Base-by-base conservation (phyloP, 306 rosid species). In the Medicago ruthenica region DNA sequence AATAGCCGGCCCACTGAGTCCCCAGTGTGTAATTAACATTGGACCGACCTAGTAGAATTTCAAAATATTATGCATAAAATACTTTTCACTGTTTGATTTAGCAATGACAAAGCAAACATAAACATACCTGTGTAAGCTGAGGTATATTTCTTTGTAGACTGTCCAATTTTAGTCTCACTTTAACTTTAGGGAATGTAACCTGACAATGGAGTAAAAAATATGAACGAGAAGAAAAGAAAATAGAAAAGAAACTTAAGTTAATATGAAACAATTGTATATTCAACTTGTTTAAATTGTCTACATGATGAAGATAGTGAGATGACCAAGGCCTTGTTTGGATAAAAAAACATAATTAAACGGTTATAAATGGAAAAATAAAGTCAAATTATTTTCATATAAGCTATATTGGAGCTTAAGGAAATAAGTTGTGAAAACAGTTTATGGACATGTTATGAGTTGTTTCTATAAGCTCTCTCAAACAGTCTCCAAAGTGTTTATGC, bases 21-120 rank as follows among this genome's bases (percentile, higher is more conserved):
- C 98, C 98, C 97, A 90, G 6, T 94, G 98, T 22, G 98, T 94
- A 82, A 94, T 88, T 74, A 94, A 78, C 93, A 94, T 84, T 53
- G 97, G 89, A 31, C 98, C 98, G 71, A 91, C 88, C 97, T 94
- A 76, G 63, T 91, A 81, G 50, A 74, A 48, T 82, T 78, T 48
- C 76, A 66, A 73, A 67, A 51, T 20, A 74, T 77, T 82, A 73
- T 41, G 24, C 55, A 17, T 24, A 31, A 31, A 58, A 17, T 40
- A 24, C 65, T 68, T 41, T 75, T 62, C 42, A 75, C 71, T 76
- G 74, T 78, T 65, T 72, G 73, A 62, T 34, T 15, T 47, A 5
- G 17, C 11, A 66, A 65, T 55, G 55, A 80, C 39, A 79, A 59
- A 79, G 18, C 79, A 50, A 83, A 20, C 81, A 70, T 67, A 70